Evolutionary conservation across 768 basidiomycete genomes (phyloP), one percentile per base, ranked within the genome.

Genomic region (Leccinellum albellum): DNA sequence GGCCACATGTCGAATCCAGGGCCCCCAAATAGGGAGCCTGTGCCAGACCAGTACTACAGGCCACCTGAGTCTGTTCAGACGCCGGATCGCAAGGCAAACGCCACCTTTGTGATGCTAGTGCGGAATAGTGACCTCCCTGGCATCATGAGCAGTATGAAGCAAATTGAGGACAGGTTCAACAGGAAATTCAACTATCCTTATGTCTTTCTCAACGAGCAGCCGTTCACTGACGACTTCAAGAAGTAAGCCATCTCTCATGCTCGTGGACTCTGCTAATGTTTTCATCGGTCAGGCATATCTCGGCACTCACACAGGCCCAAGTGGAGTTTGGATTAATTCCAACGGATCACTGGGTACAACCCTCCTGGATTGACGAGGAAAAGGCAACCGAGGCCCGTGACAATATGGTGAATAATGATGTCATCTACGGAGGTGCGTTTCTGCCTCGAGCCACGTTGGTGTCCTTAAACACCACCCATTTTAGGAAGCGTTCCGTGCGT

Each of bases 141-240:
- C 17, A 81, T 86, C 45, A 72, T 88, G 53, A 73, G 74, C 37
- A 87, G 86, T 60, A 84, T 94, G 62, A 81, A 81, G 60, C 82
- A 88, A 69, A 73, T 93, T 74, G 96, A 98, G 74, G 88, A 91
- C 67, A 77, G 88, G 40, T 97, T 97, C 76, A 98, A 98, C 73
- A 75, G 77, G 45, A 81, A 79, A 58, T 89, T 83, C 63, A 78
- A 81, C 21, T 96, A 97, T 66, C 91, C 92, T 4, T 97, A 90
- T 71, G 86, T 93, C 24, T 89, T 97, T 73, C 76, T 98, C 58
- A 96, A 96, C 68, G 94, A 97, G 50, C 82, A 83, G 60, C 82
- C 83, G 0, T 96, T 96, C 71, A 76, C 80, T 14, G 84, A 87
- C 1, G 80, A 83, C 17, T 94, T 95, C 73, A 90, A 86, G 67